Conservation (phyloP, 106 monocot genomes). For the Dioscorea alata region DNA sequence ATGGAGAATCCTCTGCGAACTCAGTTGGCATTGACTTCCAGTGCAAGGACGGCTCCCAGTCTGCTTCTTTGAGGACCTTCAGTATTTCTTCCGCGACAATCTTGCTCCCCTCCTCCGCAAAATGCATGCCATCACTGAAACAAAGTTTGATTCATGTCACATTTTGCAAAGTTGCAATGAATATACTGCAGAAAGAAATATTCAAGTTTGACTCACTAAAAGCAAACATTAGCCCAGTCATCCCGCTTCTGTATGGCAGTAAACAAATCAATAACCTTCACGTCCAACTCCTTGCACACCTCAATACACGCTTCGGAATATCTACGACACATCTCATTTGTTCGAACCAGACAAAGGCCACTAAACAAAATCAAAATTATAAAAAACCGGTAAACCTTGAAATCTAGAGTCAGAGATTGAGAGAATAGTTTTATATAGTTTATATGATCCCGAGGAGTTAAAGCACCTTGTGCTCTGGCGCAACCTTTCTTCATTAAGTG, state of each 20-base stretch:
- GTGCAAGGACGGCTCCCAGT: conserved; percentile 66
- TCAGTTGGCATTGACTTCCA: conserved; percentile 78
- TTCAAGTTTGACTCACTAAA: conserved; percentile 50
- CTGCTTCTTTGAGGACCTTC: conserved; percentile 57
- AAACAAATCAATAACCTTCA: conserved; percentile 70
- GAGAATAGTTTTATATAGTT: background rate
- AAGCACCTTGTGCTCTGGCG: conserved; percentile 31
- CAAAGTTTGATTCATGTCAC: background rate
- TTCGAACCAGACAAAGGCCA: conserved; percentile 36
- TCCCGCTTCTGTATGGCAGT: conserved; percentile 57
- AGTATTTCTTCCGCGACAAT: conserved; percentile 66
- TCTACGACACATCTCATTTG: conserved; percentile 51
- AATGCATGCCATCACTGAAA: conserved; percentile 75
- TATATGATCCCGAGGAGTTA: background rate
- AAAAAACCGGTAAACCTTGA: background rate
- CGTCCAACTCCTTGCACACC: conserved; percentile 62
- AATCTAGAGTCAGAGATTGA: background rate
- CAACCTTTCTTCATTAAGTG: conserved; percentile 69
- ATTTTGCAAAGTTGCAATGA: background rate
- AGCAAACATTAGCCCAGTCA: conserved; percentile 67
- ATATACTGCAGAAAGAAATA: background rate
- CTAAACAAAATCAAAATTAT: background rate
- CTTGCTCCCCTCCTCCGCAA: conserved; percentile 68
- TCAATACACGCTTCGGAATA: conserved; percentile 81
- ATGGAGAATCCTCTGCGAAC: conserved; percentile 69